phyloP scores from a whole-genome alignment of 2,329 filamentous ascomycete genomes.

The Polychaeton citri region DNA sequence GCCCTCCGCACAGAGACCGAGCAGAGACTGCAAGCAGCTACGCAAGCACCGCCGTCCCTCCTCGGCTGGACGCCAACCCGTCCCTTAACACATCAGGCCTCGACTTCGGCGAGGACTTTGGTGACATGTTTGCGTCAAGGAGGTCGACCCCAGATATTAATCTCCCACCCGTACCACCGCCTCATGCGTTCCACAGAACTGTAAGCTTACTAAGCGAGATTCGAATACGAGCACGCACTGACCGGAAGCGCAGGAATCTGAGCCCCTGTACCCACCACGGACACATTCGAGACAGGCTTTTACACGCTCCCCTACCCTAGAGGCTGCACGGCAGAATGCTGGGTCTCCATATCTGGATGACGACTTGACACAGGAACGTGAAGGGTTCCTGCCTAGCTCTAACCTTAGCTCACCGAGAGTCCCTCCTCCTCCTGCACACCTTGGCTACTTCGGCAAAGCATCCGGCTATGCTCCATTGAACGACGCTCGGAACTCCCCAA shows the following conservation, averaged over 20 bases:
- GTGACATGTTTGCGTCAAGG: constrained; percentile 22
- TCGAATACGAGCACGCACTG: neutral
- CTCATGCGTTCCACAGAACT: constrained; percentile 8
- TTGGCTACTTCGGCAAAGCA: neutral
- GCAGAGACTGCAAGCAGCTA: constrained; percentile 26
- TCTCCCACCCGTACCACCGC: constrained; percentile 1
- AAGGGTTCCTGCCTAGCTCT: constrained; percentile 17
- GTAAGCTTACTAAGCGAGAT: constrained; percentile 5
- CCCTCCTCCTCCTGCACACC: neutral
- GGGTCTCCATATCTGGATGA: constrained; percentile 20
- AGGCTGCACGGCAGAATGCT: constrained; percentile 9
- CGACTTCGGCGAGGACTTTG: constrained; percentile 21
- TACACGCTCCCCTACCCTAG: constrained; percentile 9
- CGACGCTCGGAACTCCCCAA: constrained; percentile 9
- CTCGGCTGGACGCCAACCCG: constrained; percentile 12
- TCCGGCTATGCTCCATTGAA: neutral
- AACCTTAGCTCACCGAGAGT: constrained; percentile 15
- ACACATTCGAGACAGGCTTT: constrained; percentile 17
- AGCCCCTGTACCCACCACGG: constrained; percentile 20
- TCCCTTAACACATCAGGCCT: constrained; percentile 11
- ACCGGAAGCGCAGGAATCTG: constrained; percentile 14
- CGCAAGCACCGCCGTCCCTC: constrained; percentile 25
- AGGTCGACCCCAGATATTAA: constrained; percentile 1
- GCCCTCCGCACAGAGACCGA: constrained; percentile 27
- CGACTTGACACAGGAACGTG: constrained; percentile 14